Evolutionary conservation across 1,284 basidiomycete species (phyloP).

Genomic region (Stygiomarasmius scandens): DNA sequence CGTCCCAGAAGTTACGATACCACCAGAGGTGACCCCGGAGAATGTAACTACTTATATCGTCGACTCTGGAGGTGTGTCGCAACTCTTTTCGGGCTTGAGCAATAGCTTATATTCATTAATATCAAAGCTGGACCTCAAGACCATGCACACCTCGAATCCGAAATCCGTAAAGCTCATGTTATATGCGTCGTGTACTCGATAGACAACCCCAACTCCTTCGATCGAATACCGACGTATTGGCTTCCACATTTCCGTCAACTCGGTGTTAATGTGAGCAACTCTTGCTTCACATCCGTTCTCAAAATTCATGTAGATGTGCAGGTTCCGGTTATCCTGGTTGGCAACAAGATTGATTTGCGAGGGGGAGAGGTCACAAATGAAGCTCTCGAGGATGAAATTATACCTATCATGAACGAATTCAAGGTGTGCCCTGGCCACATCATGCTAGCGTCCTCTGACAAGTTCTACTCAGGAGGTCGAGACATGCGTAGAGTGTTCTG

Average conservation of each 20-base stretch:
- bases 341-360: conserved; percentile 97
- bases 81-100: conserved; percentile 14
- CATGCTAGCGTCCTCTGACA: conserved; percentile 8
- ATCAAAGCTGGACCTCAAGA: conserved; percentile 73
- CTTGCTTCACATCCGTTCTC: background rate
- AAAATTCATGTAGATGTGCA: conserved; percentile 33
- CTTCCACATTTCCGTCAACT: conserved; percentile 95
- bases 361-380: conserved; percentile 94
- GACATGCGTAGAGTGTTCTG: conserved; percentile 89
- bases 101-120: conserved; percentile 13
- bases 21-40: conserved; percentile 93
- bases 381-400: conserved; percentile 91
- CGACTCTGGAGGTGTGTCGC: conserved; percentile 83
- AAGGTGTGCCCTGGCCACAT: conserved; percentile 58
- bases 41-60: conserved; percentile 96
- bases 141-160: conserved; percentile 87
- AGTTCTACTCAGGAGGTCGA: conserved; percentile 80
- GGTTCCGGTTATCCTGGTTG: conserved; percentile 96
- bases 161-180: conserved; percentile 96
- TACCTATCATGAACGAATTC: conserved; percentile 96
- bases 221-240: conserved; percentile 98
- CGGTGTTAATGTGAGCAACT: conserved; percentile 78
- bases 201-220: conserved; percentile 93
- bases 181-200: conserved; percentile 98
- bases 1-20: conserved; percentile 94